These are phyloP conservation scores for Croton setiger DNA, from an alignment of 441 rosid species.

Conservation along the genomic window DNA sequence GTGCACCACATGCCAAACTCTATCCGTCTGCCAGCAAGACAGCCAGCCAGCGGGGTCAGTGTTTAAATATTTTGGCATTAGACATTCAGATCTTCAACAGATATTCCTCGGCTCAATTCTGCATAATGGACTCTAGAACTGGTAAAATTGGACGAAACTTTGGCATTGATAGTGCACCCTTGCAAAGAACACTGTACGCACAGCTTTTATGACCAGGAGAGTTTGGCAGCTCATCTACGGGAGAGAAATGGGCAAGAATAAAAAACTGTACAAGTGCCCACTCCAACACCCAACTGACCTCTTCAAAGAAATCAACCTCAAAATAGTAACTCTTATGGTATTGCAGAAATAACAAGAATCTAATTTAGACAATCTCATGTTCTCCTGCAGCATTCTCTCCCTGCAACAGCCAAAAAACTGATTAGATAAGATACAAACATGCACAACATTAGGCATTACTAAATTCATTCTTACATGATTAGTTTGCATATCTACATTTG, in stretches of 20 bases:
- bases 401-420: slow-evolving; percentile 31
- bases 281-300: slow-evolving; percentile 18
- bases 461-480: neutral
- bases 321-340: slow-evolving; percentile 6
- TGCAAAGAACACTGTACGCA: neutral
- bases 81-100: slow-evolving; percentile 3
- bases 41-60: too few species aligned
- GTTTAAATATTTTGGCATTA: neutral
- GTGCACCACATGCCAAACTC: slow-evolving; percentile 7
- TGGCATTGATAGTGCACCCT: neutral
- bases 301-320: slow-evolving; percentile 22
- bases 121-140: slow-evolving; percentile 1
- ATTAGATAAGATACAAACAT: slow-evolving; percentile 12
- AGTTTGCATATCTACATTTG: too few species aligned
- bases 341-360: slow-evolving; percentile 5
- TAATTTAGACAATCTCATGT: slow-evolving; percentile 24
- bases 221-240: slow-evolving; percentile 2
- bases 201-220: slow-evolving; percentile 6
- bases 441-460: neutral
- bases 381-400: slow-evolving; percentile 34
- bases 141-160: slow-evolving; percentile 1
- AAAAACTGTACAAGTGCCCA: slow-evolving; percentile 31
- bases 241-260: slow-evolving; percentile 6
- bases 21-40: neutral
- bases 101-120: neutral